phyloP scores from a whole-genome alignment of 2,329 filamentous ascomycete species.

The Xylariaceae sp. region DNA sequence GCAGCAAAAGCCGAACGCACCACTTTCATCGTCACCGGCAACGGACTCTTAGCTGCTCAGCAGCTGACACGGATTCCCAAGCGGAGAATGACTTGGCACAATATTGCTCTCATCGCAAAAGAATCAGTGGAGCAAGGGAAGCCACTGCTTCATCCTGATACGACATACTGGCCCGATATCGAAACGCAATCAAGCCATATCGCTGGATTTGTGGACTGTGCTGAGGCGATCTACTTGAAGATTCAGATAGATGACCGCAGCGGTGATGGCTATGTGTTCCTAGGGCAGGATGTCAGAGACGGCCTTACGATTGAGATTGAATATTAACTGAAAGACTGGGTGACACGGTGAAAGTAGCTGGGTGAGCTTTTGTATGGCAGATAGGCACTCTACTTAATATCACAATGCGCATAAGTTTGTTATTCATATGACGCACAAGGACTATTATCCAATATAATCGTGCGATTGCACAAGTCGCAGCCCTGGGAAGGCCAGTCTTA shows the following conservation, averaged over 20 bases:
- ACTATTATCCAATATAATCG: too few species aligned
- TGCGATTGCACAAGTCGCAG: too few species aligned
- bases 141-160: slow-evolving; percentile 34
- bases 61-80: slow-evolving; percentile 33
- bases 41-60: slow-evolving; percentile 33
- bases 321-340: not conserved
- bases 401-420: too few species aligned
- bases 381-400: too few species aligned
- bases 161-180: slow-evolving; percentile 41
- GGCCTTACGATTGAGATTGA: slow-evolving; percentile 32
- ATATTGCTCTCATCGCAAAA: slow-evolving; percentile 35
- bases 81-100: slow-evolving; percentile 30
- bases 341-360: too few species aligned
- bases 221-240: slow-evolving; percentile 39
- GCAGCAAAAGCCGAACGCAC: slow-evolving; percentile 46
- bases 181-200: slow-evolving; percentile 21
- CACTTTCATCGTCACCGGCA: slow-evolving; percentile 44
- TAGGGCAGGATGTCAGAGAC: slow-evolving; percentile 42
- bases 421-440: too few species aligned
- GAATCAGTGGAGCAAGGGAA: slow-evolving; percentile 21
- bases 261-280: slow-evolving; percentile 38
- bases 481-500: too few species aligned
- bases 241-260: slow-evolving; percentile 31
- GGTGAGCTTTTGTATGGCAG: too few species aligned
- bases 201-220: slow-evolving; percentile 37